phyloP scores from a whole-genome alignment of 2,329 filamentous ascomycete genomes.

The Arthroderma sp. region DNA sequence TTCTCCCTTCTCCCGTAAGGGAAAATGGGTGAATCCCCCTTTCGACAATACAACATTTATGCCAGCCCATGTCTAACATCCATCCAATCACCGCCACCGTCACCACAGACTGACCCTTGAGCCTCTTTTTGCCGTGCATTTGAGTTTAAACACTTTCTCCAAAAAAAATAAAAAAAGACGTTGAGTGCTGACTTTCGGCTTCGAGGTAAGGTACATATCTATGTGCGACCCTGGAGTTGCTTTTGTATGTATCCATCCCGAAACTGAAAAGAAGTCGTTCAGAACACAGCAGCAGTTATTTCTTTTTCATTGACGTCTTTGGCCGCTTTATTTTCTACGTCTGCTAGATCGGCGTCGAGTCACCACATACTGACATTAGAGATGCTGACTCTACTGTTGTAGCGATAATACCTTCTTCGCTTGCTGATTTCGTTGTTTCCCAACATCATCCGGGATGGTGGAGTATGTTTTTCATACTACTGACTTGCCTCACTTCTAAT shows the following conservation, averaged over 20 bases:
- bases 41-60: neutral
- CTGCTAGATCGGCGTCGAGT: neutral
- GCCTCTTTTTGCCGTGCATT: neutral
- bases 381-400: neutral
- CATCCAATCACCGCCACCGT: neutral
- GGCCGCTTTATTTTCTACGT: neutral
- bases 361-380: neutral
- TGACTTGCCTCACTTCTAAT: neutral
- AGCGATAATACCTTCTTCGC: neutral
- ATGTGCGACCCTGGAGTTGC: neutral
- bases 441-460: neutral
- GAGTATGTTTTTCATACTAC: neutral
- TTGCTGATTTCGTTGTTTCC: neutral
- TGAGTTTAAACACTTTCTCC: neutral
- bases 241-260: constrained; percentile 4
- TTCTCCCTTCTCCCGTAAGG: neutral
- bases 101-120: neutral
- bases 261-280: constrained; percentile 4
- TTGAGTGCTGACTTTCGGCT: constrained; percentile 1
- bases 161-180: constrained; percentile 1
- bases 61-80: neutral
- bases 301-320: neutral
- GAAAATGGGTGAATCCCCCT: neutral
- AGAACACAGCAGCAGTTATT: constrained; percentile 1
- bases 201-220: neutral